Evolutionary conservation across 2,329 filamentous ascomycete species (phyloP).

Genomic region (Plenodomus tracheiphilus): DNA sequence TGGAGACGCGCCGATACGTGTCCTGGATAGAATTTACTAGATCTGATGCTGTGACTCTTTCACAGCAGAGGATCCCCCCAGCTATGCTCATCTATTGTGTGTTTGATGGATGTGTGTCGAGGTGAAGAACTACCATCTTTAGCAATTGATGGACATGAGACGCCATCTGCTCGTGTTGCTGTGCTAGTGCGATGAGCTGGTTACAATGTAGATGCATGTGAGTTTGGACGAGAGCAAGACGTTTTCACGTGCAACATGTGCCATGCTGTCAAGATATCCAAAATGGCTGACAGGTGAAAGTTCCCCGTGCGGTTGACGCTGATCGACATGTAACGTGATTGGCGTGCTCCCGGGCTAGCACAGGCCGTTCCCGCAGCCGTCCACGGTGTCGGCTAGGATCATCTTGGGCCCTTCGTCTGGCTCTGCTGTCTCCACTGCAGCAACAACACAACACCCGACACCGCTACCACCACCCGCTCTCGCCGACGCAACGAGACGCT

Average conservation of each 20-base stretch:
- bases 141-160: no score
- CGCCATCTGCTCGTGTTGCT: background rate
- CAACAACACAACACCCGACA: slow-evolving; percentile 23
- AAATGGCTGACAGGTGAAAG: no score
- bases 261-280: no score
- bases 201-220: background rate
- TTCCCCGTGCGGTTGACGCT: no score
- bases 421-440: slow-evolving; percentile 21
- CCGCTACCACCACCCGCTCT: slow-evolving; percentile 6
- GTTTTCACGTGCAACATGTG: no score
- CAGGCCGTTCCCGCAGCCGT: background rate
- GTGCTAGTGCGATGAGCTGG: background rate
- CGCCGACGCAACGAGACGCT: background rate
- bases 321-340: slow-evolving; percentile 11
- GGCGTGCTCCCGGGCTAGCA: slow-evolving; percentile 1
- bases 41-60: slow-evolving; percentile 21
- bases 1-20: slow-evolving; percentile 17
- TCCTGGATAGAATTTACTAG: slow-evolving; percentile 38
- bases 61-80: slow-evolving; percentile 30
- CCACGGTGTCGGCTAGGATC: slow-evolving; percentile 4
- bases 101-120: background rate
- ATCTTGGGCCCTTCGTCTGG: slow-evolving; percentile 13
- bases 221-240: background rate
- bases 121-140: no score
- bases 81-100: background rate